Evolutionary conservation across 2,329 filamentous ascomycete genomes (phyloP), one percentile per base, ranked within the genome.

Genomic region (Fusarium foetens): DNA sequence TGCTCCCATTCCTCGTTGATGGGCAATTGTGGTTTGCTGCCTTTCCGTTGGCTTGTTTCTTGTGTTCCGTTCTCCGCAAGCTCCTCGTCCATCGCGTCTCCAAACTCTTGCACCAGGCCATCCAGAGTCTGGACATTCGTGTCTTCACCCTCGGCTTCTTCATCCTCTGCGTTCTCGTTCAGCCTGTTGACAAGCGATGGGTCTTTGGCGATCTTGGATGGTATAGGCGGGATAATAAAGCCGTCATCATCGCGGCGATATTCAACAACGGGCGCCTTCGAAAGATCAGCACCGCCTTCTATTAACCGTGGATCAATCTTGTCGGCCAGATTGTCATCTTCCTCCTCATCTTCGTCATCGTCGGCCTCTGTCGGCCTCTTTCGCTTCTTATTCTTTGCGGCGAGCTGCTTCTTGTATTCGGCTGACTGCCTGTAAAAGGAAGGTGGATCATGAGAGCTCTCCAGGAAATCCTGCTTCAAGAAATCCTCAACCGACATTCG

Each of bases 401-500:
- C 86, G 79, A 82, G 81, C 79, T 83, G 88, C 76, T 86, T 83
- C 76, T 88, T 83, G 79, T 88, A 88, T 76, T 91, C 86, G 63
- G 90, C 84, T 27, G 88, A 84, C 76, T 92, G 86, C 76, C 90
- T 87, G 78, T 93, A 94, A 73, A 96, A 93, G 0, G 94, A 92
- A 0, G 96, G 96, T 1, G 96, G 96, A 75, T 97, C 93, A 71
- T 93, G 91, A 3, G 85, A 85, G 29, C 91, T 91, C 75, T 95
- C 93, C 25, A 94, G 81, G 68, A 93, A 91, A 64, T 92, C 91
- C 55, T 89, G 86, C 70, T 90, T 88, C 52, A 93, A 86, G 77
- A 97, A 97, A 76, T 98, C 92, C 69, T 95, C 92, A 25, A 99
- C 93, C 0, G 94, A 96, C 81, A 98, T 88, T 55, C 90, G 89